Base-by-base conservation (phyloP, 208 protist genomes). In the Herpetomonas tarakana region DNA sequence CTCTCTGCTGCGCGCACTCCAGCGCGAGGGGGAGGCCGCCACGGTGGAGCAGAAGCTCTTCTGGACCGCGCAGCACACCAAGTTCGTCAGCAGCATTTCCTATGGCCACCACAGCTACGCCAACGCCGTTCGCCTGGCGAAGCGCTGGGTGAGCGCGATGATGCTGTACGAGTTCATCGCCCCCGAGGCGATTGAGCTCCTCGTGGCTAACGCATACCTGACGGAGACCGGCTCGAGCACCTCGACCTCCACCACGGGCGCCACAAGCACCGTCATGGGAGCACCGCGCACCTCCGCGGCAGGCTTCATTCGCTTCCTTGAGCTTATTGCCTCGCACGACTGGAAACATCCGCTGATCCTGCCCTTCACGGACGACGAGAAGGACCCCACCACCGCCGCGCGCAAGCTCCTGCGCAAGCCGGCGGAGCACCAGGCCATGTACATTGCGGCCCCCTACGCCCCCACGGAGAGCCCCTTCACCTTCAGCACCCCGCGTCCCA, bases 1-100 rank as follows among this genome's bases (percentile, higher is more conserved):
- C 3, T 91, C 83, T 6, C 73, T 95, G 21, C 71, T 95, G 47
- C 74, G 75, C 24, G 78, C 86, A 2, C 63, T 95, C 57, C 68
- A 90, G 71, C 76, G 83, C 6, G 74, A 89, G 35, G 58, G 77
- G 11, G 83, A 92, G 55, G 86, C 83, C 6, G 58, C 74, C 50
- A 47, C 88, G 46, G 71, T 95, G 28, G 89, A 95, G 70, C 78
- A 76, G 63, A 91, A 89, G 61, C 79, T 95, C 22, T 85, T 92
- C 63, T 92, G 80, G 78, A 83, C 77, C n/a, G 77, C 78, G n/a
- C 83, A 83, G 70, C 89, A 95, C 68, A 78, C 74, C 35, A 89
- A 90, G 69, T 88, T 93, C 49, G 21, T 94, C 41, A 76, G 83
- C 51, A 87, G 71, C 35, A 74, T 92, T 52, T 60, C 81, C 3